Percentiles rank a stretch among this genome's conserved stretches.
phyloP scores from a whole-genome alignment of 2,329 filamentous ascomycete genomes.

The Neonectria sp. region DNA sequence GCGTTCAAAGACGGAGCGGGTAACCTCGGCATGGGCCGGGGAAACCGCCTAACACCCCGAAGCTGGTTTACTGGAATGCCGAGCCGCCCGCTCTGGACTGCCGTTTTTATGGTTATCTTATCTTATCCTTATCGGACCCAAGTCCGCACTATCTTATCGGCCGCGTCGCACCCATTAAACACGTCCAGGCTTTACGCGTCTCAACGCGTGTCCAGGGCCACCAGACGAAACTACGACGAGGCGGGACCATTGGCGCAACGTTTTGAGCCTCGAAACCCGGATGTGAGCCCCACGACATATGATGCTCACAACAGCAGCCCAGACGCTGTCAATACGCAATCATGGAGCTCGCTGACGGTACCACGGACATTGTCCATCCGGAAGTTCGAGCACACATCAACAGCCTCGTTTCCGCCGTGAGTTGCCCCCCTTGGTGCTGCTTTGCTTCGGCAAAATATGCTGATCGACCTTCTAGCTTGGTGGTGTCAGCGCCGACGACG shows the following conservation, averaged over 20 bases:
- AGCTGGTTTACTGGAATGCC: constrained; percentile 35
- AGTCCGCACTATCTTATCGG: constrained; percentile 16
- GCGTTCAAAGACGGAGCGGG: constrained; percentile 48
- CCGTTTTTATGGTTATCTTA: constrained; percentile 13
- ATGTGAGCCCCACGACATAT: constrained; percentile 39
- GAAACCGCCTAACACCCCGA: constrained; percentile 24
- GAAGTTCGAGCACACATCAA: constrained; percentile 95
- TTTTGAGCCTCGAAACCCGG: constrained; percentile 24
- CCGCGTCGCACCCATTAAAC: constrained; percentile 38
- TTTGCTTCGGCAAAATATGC: constrained; percentile 13
- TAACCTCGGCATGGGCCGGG: constrained; percentile 60
- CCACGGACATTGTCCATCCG: constrained; percentile 81
- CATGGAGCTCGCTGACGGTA: constrained; percentile 70
- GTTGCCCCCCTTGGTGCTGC: constrained; percentile 52
- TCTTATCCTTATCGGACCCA: constrained; percentile 16
- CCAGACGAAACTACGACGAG: not conserved
- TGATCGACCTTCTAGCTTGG: constrained; percentile 75
- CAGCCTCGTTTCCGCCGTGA: constrained; percentile 92
- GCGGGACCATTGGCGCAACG: constrained; percentile 31
- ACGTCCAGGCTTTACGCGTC: constrained; percentile 39
- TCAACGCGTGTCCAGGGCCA: constrained; percentile 33
- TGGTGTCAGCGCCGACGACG: constrained; percentile 83
- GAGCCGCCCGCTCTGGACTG: constrained; percentile 22
- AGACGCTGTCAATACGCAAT: constrained; percentile 36
- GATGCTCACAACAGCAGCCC: constrained; percentile 29